Conservation (phyloP, 169 alveolate genomes). For the Pseudocohnilembus persalinus region DNA sequence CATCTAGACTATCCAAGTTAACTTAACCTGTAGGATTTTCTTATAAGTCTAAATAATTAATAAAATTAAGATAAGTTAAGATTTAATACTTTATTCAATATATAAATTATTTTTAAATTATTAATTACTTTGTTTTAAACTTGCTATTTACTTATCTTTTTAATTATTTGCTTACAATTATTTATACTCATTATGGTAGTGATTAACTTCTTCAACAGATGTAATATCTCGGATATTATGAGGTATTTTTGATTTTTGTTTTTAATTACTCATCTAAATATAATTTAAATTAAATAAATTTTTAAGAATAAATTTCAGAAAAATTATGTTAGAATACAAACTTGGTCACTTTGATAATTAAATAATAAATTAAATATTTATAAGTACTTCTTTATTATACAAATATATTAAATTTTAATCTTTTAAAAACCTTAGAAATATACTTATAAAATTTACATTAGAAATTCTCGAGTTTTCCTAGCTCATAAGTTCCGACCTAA, state of each 20-base stretch:
- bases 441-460: background rate
- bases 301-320: too few species aligned
- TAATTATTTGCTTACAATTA: background rate
- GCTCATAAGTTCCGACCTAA: conserved; percentile 13
- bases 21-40: conserved; percentile 11
- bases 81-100: too few species aligned
- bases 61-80: background rate
- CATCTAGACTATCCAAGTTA: conserved; percentile 34
- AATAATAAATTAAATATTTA: background rate
- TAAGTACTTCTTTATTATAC: conserved; percentile 9
- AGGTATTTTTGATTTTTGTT: background rate
- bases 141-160: background rate
- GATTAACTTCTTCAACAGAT: background rate
- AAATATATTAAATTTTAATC: background rate
- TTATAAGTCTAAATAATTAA: background rate
- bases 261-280: background rate
- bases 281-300: too few species aligned
- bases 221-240: background rate
- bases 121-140: background rate
- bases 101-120: background rate
- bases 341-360: too few species aligned
- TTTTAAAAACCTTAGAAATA: background rate
- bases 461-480: conserved; percentile 30
- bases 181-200: background rate
- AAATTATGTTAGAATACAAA: too few species aligned